Percentiles rank a stretch among this genome's conserved stretches.
Conservation (phyloP, 2,329 filamentous ascomycete species). For the Talaromyces funiculosus region DNA sequence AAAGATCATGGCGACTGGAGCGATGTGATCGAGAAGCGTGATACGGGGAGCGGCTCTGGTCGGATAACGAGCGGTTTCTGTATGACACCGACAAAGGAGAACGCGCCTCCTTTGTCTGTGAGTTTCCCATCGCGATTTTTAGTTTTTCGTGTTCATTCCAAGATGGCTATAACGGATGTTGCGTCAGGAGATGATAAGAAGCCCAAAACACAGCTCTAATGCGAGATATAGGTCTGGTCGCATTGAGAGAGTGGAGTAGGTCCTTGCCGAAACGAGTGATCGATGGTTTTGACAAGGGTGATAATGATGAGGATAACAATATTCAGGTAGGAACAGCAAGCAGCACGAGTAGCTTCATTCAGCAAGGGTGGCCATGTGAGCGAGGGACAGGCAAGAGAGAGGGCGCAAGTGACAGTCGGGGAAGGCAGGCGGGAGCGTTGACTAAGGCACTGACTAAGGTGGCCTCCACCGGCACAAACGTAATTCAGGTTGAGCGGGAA, state of each 20-base stretch:
- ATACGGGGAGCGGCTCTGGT: constrained; percentile 26
- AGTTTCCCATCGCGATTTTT: constrained; percentile 37
- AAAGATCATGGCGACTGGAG: constrained; percentile 54
- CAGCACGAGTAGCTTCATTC: background rate
- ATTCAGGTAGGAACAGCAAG: background rate
- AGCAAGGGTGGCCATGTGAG: constrained; percentile 27
- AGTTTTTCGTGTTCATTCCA: background rate
- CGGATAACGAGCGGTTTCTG: constrained; percentile 27
- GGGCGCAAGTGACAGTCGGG: background rate
- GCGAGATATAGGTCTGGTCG: background rate
- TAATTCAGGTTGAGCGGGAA: constrained; percentile 20
- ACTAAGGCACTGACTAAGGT: constrained; percentile 10
- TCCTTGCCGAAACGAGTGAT: background rate
- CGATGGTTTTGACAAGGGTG: background rate
- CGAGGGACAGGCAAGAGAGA: constrained; percentile 10
- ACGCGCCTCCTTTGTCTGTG: constrained; percentile 44
- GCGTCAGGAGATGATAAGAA: background rate
- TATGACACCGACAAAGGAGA: constrained; percentile 23
- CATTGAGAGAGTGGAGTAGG: background rate
- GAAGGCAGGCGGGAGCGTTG: background rate
- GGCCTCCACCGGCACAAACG: constrained; percentile 8
- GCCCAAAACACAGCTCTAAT: background rate
- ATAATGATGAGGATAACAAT: background rate
- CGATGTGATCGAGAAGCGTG: constrained; percentile 43
- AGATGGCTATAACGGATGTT: background rate